Evolutionary conservation across 75 land plant genomes (phyloP).

Genomic region (Azolla pinnata): DNA sequence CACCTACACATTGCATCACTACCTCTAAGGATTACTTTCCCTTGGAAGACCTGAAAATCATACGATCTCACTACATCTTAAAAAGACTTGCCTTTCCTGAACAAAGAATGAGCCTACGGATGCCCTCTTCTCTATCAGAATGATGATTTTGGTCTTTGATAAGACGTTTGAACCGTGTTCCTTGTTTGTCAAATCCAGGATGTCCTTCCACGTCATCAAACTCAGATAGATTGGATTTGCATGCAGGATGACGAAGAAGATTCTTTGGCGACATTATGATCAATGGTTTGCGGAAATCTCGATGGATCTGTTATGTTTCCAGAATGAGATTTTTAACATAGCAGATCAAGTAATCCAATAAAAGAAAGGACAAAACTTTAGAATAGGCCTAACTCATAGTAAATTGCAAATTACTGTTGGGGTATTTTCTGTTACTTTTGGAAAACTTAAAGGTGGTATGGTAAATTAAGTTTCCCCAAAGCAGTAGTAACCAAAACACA

Average conservation of each 20-base stretch:
- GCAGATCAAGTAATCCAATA: neutral
- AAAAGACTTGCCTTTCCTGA: conserved; percentile 57
- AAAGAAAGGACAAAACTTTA: neutral
- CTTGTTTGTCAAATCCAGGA: conserved; percentile 94
- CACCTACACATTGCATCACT: conserved; percentile 25
- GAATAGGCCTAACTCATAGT: no score
- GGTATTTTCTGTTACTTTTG: no score
- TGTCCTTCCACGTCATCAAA: conserved; percentile 88
- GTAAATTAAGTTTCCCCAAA: neutral
- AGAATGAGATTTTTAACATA: no score
- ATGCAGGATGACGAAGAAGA: conserved; percentile 70
- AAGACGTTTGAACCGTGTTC: conserved; percentile 87
- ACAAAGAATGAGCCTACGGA: conserved; percentile 72
- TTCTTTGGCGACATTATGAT: conserved; percentile 89
- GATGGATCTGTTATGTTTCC: conserved; percentile 53
- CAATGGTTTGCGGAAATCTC: conserved; percentile 86
- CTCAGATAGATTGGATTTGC: conserved; percentile 75
- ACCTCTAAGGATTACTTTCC: neutral
- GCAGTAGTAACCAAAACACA: neutral
- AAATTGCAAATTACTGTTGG: no score
- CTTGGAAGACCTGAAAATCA: neutral
- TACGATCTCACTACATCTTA: neutral
- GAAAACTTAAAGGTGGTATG: neutral
- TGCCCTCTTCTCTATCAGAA: conserved; percentile 51
- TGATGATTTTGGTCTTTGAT: conserved; percentile 79